A percentile compares a stretch with the other conserved stretches of the same genome.
Evolutionary conservation across 2,329 filamentous ascomycete genomes (phyloP).

Genomic region (Furcasterigmium furcatum): DNA sequence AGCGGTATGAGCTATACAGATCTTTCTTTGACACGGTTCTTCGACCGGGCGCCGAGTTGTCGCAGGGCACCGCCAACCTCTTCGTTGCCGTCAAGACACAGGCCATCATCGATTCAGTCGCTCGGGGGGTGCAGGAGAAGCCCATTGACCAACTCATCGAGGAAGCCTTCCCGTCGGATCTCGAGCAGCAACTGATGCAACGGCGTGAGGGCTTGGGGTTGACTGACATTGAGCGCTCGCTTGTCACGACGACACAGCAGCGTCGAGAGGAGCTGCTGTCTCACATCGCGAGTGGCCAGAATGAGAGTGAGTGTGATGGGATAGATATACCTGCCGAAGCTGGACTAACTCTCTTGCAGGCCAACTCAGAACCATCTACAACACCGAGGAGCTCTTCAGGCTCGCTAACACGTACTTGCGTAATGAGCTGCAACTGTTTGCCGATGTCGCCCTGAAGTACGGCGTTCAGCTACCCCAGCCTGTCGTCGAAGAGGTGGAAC

Average conservation of each 20-base stretch:
- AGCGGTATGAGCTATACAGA: slow-evolving; percentile 29
- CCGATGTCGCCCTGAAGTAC: slow-evolving; percentile 28
- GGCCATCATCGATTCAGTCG: slow-evolving; percentile 48
- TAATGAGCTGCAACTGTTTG: slow-evolving; percentile 25
- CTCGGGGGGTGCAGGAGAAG: slow-evolving; percentile 43
- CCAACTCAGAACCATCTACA: slow-evolving; percentile 26
- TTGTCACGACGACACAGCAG: slow-evolving; percentile 26
- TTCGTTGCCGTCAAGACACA: slow-evolving; percentile 46
- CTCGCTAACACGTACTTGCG: slow-evolving; percentile 27
- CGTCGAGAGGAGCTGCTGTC: slow-evolving; percentile 26
- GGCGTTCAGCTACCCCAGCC: slow-evolving; percentile 29
- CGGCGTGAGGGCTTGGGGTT: slow-evolving; percentile 25
- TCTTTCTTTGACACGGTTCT: slow-evolving; percentile 39
- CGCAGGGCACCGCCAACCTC: slow-evolving; percentile 36
- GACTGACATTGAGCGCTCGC: slow-evolving; percentile 28
- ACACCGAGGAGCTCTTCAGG: slow-evolving; percentile 19
- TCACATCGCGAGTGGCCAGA: slow-evolving; percentile 7
- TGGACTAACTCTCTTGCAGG: too few relatives aligned
- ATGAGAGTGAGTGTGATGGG: slow-evolving; percentile 19
- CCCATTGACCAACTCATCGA: slow-evolving; percentile 48
- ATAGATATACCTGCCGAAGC: too few relatives aligned
- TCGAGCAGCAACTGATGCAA: slow-evolving; percentile 44
- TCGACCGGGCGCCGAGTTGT: slow-evolving; percentile 32
- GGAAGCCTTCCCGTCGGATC: slow-evolving; percentile 52
- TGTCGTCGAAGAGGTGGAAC: slow-evolving; percentile 21